phyloP scores from a whole-genome alignment of 768 basidiomycete species.

The Panaeolus papilionaceus region DNA sequence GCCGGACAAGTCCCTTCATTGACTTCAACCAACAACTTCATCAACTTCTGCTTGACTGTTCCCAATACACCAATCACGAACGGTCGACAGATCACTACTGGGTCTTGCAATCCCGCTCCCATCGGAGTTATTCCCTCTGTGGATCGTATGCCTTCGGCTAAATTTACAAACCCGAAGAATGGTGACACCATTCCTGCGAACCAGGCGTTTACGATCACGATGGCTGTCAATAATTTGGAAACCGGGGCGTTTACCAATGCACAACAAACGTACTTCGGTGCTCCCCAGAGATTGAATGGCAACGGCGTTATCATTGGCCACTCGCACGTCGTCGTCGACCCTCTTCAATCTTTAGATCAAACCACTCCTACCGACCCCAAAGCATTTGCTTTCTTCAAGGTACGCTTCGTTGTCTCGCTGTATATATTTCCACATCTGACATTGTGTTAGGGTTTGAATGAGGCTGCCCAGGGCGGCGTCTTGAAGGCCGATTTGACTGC shows the following conservation, averaged over 20 bases:
- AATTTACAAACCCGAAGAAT: conserved; percentile 47
- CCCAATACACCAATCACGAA: conserved; percentile 53
- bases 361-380: conserved; percentile 52
- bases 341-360: conserved; percentile 45
- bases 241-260: conserved; percentile 61
- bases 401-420: neutral
- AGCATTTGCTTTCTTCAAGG: conserved; percentile 60
- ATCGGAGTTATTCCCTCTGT: conserved; percentile 56
- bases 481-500: conserved; percentile 51
- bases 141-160: conserved; percentile 48
- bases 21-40: conserved; percentile 62
- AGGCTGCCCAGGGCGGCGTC: conserved; percentile 46
- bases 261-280: conserved; percentile 53
- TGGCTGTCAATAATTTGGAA: conserved; percentile 46
- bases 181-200: conserved; percentile 47
- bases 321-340: conserved; percentile 60
- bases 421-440: neutral
- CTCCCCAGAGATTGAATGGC: conserved; percentile 54
- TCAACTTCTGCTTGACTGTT: conserved; percentile 53
- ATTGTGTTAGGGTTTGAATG: conserved; percentile 41
- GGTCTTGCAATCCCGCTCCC: conserved; percentile 61
- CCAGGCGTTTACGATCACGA: conserved; percentile 50
- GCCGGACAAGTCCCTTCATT: conserved; percentile 52
- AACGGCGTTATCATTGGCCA: conserved; percentile 56
- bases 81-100: conserved; percentile 49